These are phyloP conservation scores for Mycena filopes DNA, from an alignment of 768 basidiomycete genomes.

Conservation along the genomic window DNA sequence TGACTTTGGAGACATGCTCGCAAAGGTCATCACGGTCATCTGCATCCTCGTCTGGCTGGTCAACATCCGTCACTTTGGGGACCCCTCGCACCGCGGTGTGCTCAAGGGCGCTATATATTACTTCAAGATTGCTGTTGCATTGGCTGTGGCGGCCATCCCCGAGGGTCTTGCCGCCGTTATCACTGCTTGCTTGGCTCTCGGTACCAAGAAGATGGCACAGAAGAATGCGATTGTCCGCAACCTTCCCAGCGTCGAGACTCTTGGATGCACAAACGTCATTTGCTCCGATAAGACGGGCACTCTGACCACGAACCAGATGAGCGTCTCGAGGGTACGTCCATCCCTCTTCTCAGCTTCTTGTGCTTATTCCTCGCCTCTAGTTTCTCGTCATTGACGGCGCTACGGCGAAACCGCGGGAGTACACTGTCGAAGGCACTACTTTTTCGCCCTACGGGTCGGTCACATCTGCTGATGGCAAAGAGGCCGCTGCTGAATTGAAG, in stretches of 20 bases:
- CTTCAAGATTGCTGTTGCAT: conserved; percentile 98
- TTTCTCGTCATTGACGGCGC: conserved; percentile 78
- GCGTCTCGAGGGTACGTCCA: conserved; percentile 77
- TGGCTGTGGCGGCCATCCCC: conserved; percentile 99
- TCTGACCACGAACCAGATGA: conserved; percentile 97
- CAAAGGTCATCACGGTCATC: conserved; percentile 97
- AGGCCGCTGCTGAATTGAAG: conserved; percentile 62
- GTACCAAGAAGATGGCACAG: conserved; percentile 99
- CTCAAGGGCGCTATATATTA: conserved; percentile 98
- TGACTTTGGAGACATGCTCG: conserved; percentile 97
- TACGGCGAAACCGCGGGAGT: conserved; percentile 67
- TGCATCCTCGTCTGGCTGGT: conserved; percentile 98
- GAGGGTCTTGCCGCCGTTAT: conserved; percentile 99
- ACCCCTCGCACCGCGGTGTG: conserved; percentile 90
- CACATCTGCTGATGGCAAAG: conserved; percentile 71
- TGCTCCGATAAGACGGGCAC: conserved; percentile 99
- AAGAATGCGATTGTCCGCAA: conserved; percentile 98
- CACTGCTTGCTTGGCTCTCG: conserved; percentile 94
- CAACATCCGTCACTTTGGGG: conserved; percentile 96
- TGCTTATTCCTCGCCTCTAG: conserved; percentile 47
- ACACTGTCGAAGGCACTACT: conserved; percentile 89
- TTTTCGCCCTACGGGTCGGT: conserved; percentile 89
- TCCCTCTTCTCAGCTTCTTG: not conserved
- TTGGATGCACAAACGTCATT: conserved; percentile 98
- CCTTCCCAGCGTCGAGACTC: conserved; percentile 95